Conservation (phyloP, 2,329 filamentous ascomycete species). For the Colletotrichum falcatum region DNA sequence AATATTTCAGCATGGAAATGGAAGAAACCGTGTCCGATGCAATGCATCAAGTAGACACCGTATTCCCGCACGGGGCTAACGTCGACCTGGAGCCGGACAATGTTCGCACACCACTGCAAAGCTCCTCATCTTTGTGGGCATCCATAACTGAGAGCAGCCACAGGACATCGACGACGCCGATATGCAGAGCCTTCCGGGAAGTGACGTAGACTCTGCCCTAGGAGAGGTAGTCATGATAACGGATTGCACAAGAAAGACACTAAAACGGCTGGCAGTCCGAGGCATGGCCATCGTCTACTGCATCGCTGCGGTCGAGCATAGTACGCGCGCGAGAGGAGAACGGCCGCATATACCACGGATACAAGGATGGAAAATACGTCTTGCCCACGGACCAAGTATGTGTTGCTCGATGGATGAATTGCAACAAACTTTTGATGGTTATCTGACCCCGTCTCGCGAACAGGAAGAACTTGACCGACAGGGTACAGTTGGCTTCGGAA, state of each 20-base stretch:
- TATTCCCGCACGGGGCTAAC: slow-evolving; percentile 12
- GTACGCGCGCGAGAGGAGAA: slow-evolving; percentile 50
- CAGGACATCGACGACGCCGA: slow-evolving; percentile 37
- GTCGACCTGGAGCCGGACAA: slow-evolving; percentile 39
- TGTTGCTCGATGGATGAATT: too few relatives aligned
- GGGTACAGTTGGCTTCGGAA: slow-evolving; percentile 38
- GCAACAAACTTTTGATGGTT: not conserved
- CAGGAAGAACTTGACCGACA: slow-evolving; percentile 53
- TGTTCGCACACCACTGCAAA: slow-evolving; percentile 18
- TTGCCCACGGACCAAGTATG: slow-evolving; percentile 53
- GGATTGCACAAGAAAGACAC: not conserved
- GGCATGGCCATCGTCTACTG: slow-evolving; percentile 49
- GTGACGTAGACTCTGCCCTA: slow-evolving; percentile 46
- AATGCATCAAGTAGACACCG: slow-evolving; percentile 20
- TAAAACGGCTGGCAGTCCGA: slow-evolving; percentile 39
- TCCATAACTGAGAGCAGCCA: slow-evolving; percentile 1
- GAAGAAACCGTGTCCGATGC: slow-evolving; percentile 25
- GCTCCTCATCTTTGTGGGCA: not conserved
- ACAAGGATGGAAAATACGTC: slow-evolving; percentile 53
- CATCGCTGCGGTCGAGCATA: slow-evolving; percentile 49
- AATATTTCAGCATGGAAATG: slow-evolving; percentile 17
- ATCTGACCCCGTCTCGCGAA: slow-evolving; percentile 30
- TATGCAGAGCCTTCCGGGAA: slow-evolving; percentile 37
- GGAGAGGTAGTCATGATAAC: slow-evolving; percentile 44
- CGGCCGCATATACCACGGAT: slow-evolving; percentile 54